Conservation (phyloP, 2,329 filamentous ascomycete species). For the Phialophora macrospora region DNA sequence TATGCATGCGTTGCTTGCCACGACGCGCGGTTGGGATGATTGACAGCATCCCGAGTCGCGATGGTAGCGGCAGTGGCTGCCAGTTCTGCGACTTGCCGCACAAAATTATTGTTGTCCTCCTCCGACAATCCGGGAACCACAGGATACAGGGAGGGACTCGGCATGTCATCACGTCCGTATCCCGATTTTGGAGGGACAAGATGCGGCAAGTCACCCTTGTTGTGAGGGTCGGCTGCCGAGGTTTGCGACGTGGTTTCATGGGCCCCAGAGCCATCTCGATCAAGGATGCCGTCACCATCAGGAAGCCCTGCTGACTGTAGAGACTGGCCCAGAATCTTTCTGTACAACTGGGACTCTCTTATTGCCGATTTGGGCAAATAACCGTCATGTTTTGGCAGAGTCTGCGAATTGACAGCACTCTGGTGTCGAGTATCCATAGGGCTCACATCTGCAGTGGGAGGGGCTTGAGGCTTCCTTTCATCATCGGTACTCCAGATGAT, state of each 20-base stretch:
- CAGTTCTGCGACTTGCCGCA: slow-evolving; percentile 89
- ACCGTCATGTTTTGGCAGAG: slow-evolving; percentile 40
- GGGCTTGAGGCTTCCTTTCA: slow-evolving; percentile 71
- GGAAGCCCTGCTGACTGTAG: slow-evolving; percentile 79
- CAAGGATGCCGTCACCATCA: slow-evolving; percentile 49
- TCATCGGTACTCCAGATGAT: slow-evolving; percentile 96
- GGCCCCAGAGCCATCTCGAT: slow-evolving; percentile 39
- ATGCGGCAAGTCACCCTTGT: slow-evolving; percentile 57
- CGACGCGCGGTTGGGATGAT: slow-evolving; percentile 58
- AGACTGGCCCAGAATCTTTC: slow-evolving; percentile 88
- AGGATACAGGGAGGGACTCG: slow-evolving; percentile 45
- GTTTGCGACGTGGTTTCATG: slow-evolving; percentile 38
- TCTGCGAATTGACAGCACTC: slow-evolving; percentile 43
- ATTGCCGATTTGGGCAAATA: slow-evolving; percentile 67
- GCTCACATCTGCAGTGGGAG: slow-evolving; percentile 42
- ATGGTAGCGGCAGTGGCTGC: slow-evolving; percentile 88
- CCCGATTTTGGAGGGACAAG: slow-evolving; percentile 74
- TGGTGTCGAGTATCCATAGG: slow-evolving; percentile 46
- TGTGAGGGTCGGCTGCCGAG: slow-evolving; percentile 52
- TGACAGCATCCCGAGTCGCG: slow-evolving; percentile 76
- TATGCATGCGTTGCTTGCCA: slow-evolving; percentile 46
- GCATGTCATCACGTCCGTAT: slow-evolving; percentile 47
- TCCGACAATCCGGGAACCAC: slow-evolving; percentile 73
- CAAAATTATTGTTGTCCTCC: slow-evolving; percentile 78
- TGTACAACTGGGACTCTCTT: slow-evolving; percentile 86